Base-by-base conservation (phyloP, 1,139 yeast species). In the Kluyveromyces sp. region DNA sequence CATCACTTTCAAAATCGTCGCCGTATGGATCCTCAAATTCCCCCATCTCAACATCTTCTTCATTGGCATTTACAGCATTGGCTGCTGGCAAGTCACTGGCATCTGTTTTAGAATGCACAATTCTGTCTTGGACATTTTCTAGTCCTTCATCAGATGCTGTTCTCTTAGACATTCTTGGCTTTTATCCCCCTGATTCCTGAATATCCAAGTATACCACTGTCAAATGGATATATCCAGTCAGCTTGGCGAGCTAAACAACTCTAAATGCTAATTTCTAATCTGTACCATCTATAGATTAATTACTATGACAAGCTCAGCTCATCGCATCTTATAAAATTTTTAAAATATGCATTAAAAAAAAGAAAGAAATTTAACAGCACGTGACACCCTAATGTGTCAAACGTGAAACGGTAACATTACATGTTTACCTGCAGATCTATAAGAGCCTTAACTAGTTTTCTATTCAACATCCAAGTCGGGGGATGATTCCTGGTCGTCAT, bases 21-120 rank as follows among this genome's bases (percentile, higher is more conserved):
- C 96, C 96, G 58, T 87, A 88, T 34, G 95, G 89, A 65, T 87
- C 97, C 66, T 89, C 97, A 65, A 87, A 85, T 60, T 85, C 96
- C 34, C 96, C 97, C 81, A 86, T 80, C 29, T 83, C 88, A 39
- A 71, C 72, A 48, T 45, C 48, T 25, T 30, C 28, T 41, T 34
- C 66, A 4, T 60, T 64, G 15, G 58, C 64, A 15, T 45, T 39
- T 30, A 58, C 60, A 4, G 61, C 57, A n/a, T 47, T 52, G 15
- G 60, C 50, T 4, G 58, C 58, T 37, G 78, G 75, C 15, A 59
- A 63, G 30, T 66, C 57, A 21, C 58, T 56, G 5, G 53, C 56
- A 3, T 55, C 52, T 4, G 65, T 55, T 53, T 67, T 72, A 6
- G 73, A 66, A 4, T 74, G 60, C 54, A 60, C 73, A 49, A 50